Evolutionary conservation across 179 eudicot genomes (phyloP).

Genomic region (Corrigiola litoralis): DNA sequence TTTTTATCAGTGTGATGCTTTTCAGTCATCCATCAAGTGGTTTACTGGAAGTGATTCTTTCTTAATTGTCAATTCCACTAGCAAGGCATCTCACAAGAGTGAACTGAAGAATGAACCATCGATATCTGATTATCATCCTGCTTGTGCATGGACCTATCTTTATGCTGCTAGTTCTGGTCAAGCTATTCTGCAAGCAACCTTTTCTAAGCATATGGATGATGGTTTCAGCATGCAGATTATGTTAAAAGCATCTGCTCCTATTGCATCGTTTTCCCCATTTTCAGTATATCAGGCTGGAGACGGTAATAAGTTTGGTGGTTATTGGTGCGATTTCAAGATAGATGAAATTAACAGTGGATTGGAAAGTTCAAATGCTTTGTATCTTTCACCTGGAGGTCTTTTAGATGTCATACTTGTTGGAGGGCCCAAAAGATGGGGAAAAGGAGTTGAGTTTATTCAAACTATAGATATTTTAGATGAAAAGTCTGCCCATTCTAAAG

Average conservation of each 20-base stretch:
- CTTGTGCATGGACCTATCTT: constrained; percentile 61
- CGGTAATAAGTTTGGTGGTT: constrained; percentile 91
- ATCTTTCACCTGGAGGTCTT: constrained; percentile 67
- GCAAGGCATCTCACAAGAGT: constrained; percentile 29
- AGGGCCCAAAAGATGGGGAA: constrained; percentile 80
- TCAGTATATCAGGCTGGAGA: constrained; percentile 64
- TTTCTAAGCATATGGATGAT: constrained; percentile 41
- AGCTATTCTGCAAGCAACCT: constrained; percentile 54
- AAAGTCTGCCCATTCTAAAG: constrained; percentile 22
- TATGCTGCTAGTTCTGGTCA: constrained; percentile 55
- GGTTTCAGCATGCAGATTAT: constrained; percentile 35
- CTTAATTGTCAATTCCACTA: constrained; percentile 46
- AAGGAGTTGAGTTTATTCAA: constrained; percentile 67
- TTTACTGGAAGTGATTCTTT: constrained; percentile 58
- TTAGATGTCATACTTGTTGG: constrained; percentile 71
- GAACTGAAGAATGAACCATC: constrained; percentile 19
- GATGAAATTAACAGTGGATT: constrained; percentile 28
- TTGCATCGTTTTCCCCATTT: constrained; percentile 74
- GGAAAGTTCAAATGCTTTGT: constrained; percentile 42
- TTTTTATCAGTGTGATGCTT: constrained; percentile 77
- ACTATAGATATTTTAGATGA: constrained; percentile 44
- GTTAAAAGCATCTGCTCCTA: constrained; percentile 53
- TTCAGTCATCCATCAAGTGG: constrained; percentile 64
- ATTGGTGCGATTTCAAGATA: constrained; percentile 60
- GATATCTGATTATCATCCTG: constrained; percentile 34